These are phyloP conservation scores for Malus sieversii DNA, from an alignment of 306 rosid species.

Conservation along the genomic window DNA sequence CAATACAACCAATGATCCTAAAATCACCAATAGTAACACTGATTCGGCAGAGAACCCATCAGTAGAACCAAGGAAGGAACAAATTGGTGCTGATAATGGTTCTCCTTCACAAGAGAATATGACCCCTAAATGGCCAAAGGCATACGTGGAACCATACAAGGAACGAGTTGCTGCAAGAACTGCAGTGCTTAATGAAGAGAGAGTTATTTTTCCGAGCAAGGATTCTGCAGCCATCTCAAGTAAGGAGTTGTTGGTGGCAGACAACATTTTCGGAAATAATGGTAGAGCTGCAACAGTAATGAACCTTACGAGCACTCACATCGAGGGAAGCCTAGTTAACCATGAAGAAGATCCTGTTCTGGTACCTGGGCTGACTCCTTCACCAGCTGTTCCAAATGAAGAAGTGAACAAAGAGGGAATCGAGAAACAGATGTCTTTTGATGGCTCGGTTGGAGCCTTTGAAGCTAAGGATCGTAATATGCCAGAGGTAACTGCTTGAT, in stretches of 20 bases:
- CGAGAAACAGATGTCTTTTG: conserved; percentile 17
- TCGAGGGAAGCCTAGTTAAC: conserved; percentile 29
- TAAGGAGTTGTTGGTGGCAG: background rate
- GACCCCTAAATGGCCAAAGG: conserved; percentile 9
- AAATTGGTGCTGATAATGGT: conserved; percentile 5
- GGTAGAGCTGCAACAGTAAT: conserved; percentile 19
- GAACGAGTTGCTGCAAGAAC: conserved; percentile 1
- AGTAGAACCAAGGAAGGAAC: conserved; percentile 20
- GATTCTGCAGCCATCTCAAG: conserved; percentile 14
- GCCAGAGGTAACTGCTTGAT: conserved; percentile 87
- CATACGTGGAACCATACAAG: background rate
- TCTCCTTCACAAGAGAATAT: conserved; percentile 27
- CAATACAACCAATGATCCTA: conserved; percentile 1
- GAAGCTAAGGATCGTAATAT: conserved; percentile 36
- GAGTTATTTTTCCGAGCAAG: conserved; percentile 4
- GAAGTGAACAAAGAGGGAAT: conserved; percentile 20
- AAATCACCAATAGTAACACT: conserved; percentile 10
- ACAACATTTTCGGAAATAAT: conserved; percentile 25
- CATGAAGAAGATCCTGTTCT: conserved; percentile 46
- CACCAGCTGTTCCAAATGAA: conserved; percentile 15
- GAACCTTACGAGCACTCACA: conserved; percentile 14
- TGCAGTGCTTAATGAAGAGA: conserved; percentile 4
- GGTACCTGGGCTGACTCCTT: conserved; percentile 56
- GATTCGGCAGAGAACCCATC: conserved; percentile 11
- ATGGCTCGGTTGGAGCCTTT: conserved; percentile 22